Evolutionary conservation across 2,329 filamentous ascomycete species (phyloP), one percentile per base, ranked within the genome.

Genomic region (Dactylonectria estremocensis): DNA sequence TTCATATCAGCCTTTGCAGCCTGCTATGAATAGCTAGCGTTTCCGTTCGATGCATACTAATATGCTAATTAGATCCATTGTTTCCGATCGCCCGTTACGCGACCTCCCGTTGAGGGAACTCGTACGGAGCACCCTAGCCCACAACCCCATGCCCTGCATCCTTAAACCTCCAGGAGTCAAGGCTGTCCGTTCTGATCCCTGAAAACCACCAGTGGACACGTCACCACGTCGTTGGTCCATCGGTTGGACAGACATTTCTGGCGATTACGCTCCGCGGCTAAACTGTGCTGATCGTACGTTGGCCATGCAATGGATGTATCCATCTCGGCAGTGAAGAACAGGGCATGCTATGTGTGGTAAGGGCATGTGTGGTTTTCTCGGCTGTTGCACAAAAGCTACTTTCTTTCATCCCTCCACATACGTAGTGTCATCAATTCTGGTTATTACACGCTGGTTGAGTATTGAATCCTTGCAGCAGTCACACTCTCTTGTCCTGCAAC

Each of bases 201-300:
- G 11, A n/a, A n/a, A n/a, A n/a, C 50, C n/a, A 20, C 45, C 10
- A 13, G 13, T 43, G 35, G 64, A 58, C 64, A 59, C 64, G 59
- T 67, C 64, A 64, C 37, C 64, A 54, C 54, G 64, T 53, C 53
- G 57, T 48, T 35, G 45, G 52, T 24, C 52, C 59, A 37, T 40
- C 8, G 18, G 14, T 9, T 20, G 31, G 33, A 43, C 5, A n/a
- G 16, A 8, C 4, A 43, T 43, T n/a, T 43, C 6, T 43, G 16
- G 40, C 5, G 50, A n/a, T n/a, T n/a, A n/a, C 55, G 37, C 59
- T 43, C 40, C 50, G 40, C 18, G 8, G 40, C 50, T n/a, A 24
- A 35, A n/a, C 48, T 35, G 13, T 35, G 18, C 28, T 57, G 14
- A 48, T 64, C 61, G 28, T 48, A 59, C 28, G 54, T 64, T 64